A percentile compares a stretch with the other conserved stretches of the same genome.
Evolutionary conservation across 352 stramenopile genomes (phyloP).

Genomic region (Elongisporangium senticosum): DNA sequence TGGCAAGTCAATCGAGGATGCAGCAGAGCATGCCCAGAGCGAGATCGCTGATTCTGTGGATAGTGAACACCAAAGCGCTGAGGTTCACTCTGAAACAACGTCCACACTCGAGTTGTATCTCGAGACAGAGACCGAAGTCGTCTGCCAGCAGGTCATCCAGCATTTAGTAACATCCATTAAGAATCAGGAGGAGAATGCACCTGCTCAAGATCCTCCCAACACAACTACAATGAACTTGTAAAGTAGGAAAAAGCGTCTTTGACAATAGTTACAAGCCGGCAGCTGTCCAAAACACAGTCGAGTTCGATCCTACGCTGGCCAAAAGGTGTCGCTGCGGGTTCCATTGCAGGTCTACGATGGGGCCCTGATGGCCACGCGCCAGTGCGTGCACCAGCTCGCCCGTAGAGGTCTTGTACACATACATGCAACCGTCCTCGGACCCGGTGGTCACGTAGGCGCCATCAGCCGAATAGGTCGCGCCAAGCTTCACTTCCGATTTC

Average conservation of each 20-base stretch:
- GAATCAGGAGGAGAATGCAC: not conserved
- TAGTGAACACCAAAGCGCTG: not conserved
- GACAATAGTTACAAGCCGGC: not conserved
- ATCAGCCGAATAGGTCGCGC: constrained; percentile 64
- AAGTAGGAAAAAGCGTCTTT: not conserved
- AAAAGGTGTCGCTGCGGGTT: constrained; percentile 83
- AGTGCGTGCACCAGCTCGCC: constrained; percentile 58
- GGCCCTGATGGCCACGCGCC: constrained; percentile 52
- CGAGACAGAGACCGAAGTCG: not conserved
- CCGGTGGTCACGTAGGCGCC: constrained; percentile 69
- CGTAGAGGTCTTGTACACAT: constrained; percentile 55
- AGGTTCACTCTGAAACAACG: not conserved
- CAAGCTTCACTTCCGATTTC: constrained; percentile 39
- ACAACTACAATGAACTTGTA: not conserved
- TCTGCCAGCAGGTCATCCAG: not conserved
- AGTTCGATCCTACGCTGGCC: constrained; percentile 63
- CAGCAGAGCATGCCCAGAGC: not conserved
- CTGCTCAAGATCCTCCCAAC: not conserved
- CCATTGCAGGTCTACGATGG: constrained; percentile 67
- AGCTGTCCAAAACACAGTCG: constrained; percentile 70
- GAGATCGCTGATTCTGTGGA: not conserved
- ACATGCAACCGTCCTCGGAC: constrained; percentile 66
- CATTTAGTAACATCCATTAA: not conserved
- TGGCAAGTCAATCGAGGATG: no score
- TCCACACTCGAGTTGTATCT: not conserved